Evolutionary conservation across 257 asterid genomes (phyloP).

Genomic region (Jacaranda mimosifolia): DNA sequence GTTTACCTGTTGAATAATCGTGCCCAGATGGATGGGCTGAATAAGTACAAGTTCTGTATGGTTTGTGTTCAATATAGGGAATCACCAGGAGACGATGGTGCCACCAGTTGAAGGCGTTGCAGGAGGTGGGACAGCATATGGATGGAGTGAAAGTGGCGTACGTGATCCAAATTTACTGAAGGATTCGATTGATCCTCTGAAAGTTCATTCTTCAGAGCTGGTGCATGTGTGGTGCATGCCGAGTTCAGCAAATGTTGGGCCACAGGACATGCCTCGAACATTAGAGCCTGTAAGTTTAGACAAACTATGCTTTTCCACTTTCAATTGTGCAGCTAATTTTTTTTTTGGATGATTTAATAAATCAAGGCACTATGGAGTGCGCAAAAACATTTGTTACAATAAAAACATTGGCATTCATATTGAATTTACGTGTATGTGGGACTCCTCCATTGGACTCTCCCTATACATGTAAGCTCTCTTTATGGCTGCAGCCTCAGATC

Average conservation of each 20-base stretch:
- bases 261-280: conserved; percentile 89
- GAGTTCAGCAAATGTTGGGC: conserved; percentile 88
- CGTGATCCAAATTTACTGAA: conserved; percentile 60
- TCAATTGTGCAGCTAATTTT: background rate
- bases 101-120: conserved; percentile 99
- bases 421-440: background rate
- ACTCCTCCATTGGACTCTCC: background rate
- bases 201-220: conserved; percentile 78
- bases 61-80: conserved; percentile 57
- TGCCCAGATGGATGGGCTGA: conserved; percentile 2
- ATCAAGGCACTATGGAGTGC: background rate
- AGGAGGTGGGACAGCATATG: conserved; percentile 98
- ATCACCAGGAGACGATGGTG: conserved; percentile 61
- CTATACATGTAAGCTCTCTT: background rate
- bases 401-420: background rate
- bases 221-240: conserved; percentile 98
- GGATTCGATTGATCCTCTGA: conserved; percentile 82
- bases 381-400: background rate
- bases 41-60: background rate
- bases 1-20: background rate
- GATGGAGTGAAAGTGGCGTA: conserved; percentile 78
- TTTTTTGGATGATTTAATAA: background rate
- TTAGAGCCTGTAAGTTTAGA: conserved; percentile 77
- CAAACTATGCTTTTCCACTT: background rate
- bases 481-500: background rate